A percentile compares a stretch with the other conserved stretches of the same genome.
These are phyloP conservation scores for Venturia nashicola DNA, from an alignment of 2,329 filamentous ascomycete genomes.

Conservation along the genomic window DNA sequence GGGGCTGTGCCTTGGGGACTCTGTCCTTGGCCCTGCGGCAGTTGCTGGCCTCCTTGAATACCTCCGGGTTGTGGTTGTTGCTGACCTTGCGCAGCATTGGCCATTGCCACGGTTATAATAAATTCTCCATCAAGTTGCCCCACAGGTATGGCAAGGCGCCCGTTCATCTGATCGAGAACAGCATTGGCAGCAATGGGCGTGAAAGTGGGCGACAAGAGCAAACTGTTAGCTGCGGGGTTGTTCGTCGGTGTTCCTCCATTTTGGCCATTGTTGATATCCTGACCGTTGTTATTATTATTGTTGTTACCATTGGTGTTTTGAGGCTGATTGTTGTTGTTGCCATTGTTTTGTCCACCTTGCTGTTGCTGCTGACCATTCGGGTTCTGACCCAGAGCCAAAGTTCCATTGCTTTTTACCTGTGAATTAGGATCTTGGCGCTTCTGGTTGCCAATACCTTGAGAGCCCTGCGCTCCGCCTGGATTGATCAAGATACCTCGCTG, in stretches of 20 bases:
- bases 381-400: constrained; percentile 9
- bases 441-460: constrained; percentile 10
- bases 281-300: constrained; percentile 7
- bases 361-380: neutral
- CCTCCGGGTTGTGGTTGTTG: constrained; percentile 1
- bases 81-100: constrained; percentile 1
- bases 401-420: constrained; percentile 9
- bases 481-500: constrained; percentile 24
- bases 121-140: constrained; percentile 24
- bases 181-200: constrained; percentile 22
- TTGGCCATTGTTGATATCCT: constrained; percentile 2
- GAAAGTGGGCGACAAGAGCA: constrained; percentile 24
- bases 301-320: constrained; percentile 2
- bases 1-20: neutral
- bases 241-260: constrained; percentile 9
- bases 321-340: constrained; percentile 5
- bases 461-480: constrained; percentile 21
- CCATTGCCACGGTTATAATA: constrained; percentile 21
- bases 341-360: neutral
- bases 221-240: constrained; percentile 22
- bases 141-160: constrained; percentile 24
- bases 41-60: neutral
- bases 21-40: neutral
- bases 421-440: constrained; percentile 3
- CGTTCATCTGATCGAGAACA: constrained; percentile 23